Base-by-base conservation (phyloP, 805 yeast genomes). In the Zygosaccharomyces kombuchaensis region DNA sequence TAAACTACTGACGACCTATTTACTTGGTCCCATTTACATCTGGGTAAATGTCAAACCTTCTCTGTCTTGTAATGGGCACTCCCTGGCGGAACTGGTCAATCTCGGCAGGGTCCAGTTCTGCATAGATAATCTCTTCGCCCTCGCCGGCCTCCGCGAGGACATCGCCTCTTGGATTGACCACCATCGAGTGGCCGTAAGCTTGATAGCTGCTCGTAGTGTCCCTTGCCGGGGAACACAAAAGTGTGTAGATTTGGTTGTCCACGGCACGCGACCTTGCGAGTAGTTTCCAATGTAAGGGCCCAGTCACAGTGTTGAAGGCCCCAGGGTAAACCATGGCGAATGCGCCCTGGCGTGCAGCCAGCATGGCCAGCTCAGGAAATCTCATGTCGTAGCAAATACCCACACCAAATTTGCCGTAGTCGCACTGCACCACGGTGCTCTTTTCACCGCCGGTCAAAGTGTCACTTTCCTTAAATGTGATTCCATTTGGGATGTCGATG, bases 211-310 rank as follows among this genome's bases (percentile, higher is more conserved):
- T 55, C 9, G 74, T 76, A 43, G 73, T 68, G 61, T 87, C 88
- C 58, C 97, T 77, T 2, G 96, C 90, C 2, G 96, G 96, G 6
- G 96, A 87, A 53, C 96, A 88, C 53, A 87, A 67, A 30, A 91
- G 72, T 3, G 86, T 84, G 51, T 78, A 85, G 12, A 79, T 63
- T 62, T 84, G 84, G 58, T 83, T 85, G 62, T 85, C 95, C 10
- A 85, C 79, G 2, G 91, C 86, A 51, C 93, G 71, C 0, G 87
- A 70, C 49, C 81, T 74, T 1, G 88, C 91, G 48, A 85, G 72
- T 47, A 84, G 70, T 55, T 81, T 84, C 95, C 95, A 85, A 62
- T 82, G 91, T 64, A 82, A 68, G 0, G 95, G 95, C 0, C 95
- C 95, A 0, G 93, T 85, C 12, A 84, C 82, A 6, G 90, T 82